phyloP scores from a whole-genome alignment of 108 stramenopile genomes.

The Chaetoceros muelleri region DNA sequence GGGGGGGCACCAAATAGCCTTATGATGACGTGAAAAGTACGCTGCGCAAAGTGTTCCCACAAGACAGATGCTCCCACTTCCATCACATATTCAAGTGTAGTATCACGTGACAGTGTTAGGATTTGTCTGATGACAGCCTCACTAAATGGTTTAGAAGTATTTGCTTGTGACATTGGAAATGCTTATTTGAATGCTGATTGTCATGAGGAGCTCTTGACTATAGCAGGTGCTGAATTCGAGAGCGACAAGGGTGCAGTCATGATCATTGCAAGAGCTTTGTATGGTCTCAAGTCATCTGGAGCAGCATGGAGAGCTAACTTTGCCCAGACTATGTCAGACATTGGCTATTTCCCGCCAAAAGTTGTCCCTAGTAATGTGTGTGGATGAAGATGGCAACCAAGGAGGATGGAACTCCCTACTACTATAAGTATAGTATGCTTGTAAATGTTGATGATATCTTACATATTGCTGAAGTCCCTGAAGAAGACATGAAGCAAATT shows the following conservation, averaged over 20 bases:
- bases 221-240: slow-evolving; percentile 23
- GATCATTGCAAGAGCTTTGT: slow-evolving; percentile 5
- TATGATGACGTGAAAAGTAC: too few species aligned
- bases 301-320: slow-evolving; percentile 7
- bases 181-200: slow-evolving; percentile 18
- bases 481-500: not conserved
- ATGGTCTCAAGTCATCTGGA: slow-evolving; percentile 13
- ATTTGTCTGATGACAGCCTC: slow-evolving; percentile 29
- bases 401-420: too few species aligned
- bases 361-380: too few species aligned
- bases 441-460: too few species aligned
- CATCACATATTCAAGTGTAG: slow-evolving; percentile 21
- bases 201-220: slow-evolving; percentile 16
- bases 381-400: too few species aligned
- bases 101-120: slow-evolving; percentile 24
- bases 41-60: slow-evolving; percentile 26
- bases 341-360: too few species aligned
- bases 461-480: not conserved
- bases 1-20: slow-evolving; percentile 22
- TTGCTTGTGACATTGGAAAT: slow-evolving; percentile 9
- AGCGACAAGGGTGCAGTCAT: slow-evolving; percentile 4
- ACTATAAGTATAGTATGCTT: too few species aligned
- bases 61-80: slow-evolving; percentile 11
- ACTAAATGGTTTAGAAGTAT: slow-evolving; percentile 23
- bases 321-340: too few species aligned